Base-by-base conservation (phyloP, 2,329 filamentous ascomycete species). In the Geosmithia morbida region DNA sequence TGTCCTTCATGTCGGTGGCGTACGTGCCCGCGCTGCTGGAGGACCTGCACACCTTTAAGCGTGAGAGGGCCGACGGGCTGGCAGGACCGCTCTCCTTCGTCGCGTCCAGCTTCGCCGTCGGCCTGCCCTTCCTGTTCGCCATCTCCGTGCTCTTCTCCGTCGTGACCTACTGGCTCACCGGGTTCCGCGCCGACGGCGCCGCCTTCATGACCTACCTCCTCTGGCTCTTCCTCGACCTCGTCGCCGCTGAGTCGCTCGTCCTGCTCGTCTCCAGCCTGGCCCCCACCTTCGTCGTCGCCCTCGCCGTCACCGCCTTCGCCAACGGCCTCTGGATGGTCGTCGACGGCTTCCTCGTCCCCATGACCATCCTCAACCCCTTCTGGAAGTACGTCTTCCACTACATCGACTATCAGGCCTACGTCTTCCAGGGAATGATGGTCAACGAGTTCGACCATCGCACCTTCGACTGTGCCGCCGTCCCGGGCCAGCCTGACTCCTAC, bases 371-470 rank as follows among this genome's bases (percentile, higher is more conserved):
- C 41, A 94, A 94, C 61, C 77, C 75, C 2, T 94, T 94, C 55
- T 94, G 85, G 79, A 77, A 80, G 61, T 92, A 94, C 56, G 85
- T 85, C 6, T 92, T 92, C 56, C 83, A 89, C 59, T 94, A 89
- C 61, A 89, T 89, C 58, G 85, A 94, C 60, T 94, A 94, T 57
- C 86, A 90, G 60, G 75, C 70, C 41, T 94, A 89, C 55, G 87
- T 94, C 3, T 94, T 94, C 59, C 79, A 90, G 58, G 87, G 85
- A 14, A 92, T 94, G 87, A 92, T 94, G 85, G 80, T 90, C 47
- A 94, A 92, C 57, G 85, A 94, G 65, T 92, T 94, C 60, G 67
- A 68, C 1, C 53, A 74, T 17, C 69, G 85, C 14, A 72, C 67
- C 2, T 94, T 85, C 60, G 60, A 64, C 3, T 90, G 85, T 58